Conservation (phyloP, 306 rosid species). For the Geum urbanum region DNA sequence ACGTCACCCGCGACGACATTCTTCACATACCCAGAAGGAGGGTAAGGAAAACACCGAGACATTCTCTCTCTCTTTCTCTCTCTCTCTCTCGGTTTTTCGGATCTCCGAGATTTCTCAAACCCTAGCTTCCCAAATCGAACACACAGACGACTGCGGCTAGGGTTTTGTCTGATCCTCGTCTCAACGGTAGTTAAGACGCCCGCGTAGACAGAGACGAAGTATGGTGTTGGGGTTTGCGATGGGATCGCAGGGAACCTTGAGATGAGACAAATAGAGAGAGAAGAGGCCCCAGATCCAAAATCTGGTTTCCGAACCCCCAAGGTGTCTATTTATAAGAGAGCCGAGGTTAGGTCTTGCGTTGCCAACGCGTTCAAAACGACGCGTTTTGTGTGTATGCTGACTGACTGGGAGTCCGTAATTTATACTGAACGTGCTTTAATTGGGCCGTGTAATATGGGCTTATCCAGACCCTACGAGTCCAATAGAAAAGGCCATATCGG, state of each 20-base stretch:
- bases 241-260: neutral
- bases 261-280: neutral
- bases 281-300: constrained; percentile 12
- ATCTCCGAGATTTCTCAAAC: no score
- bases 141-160: neutral
- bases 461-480: no score
- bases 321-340: constrained; percentile 9
- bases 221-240: constrained; percentile 5
- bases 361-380: constrained; percentile 6
- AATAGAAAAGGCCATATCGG: neutral
- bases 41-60: constrained; percentile 40
- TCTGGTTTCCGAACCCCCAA: fast-evolving
- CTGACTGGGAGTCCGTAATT: neutral
- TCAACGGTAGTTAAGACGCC: neutral
- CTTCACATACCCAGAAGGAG: constrained; percentile 32
- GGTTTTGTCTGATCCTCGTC: constrained; percentile 15
- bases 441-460: no score
- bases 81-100: neutral
- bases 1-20: constrained; percentile 21
- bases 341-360: neutral
- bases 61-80: neutral
- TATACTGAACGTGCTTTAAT: neutral
- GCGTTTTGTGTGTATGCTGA: neutral
- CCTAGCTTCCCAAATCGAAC: neutral
- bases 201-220: constrained; percentile 3